Percentiles rank a stretch among this genome's conserved stretches.
Conservation (phyloP, 768 basidiomycete species). For the Neoboletus subvelutipes region DNA sequence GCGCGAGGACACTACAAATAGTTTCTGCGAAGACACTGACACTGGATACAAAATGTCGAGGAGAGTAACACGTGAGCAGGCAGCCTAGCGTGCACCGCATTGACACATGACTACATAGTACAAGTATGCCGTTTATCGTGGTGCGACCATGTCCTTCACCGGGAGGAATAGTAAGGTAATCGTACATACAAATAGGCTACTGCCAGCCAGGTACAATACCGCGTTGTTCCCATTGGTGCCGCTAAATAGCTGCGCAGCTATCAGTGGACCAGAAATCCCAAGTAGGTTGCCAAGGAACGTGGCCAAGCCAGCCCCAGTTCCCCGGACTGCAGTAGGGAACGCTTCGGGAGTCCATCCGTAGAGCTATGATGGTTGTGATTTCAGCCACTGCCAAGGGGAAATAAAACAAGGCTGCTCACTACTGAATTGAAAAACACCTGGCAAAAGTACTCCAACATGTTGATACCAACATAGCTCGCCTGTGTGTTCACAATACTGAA, state of each 20-base stretch:
- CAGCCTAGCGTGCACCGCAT: not conserved
- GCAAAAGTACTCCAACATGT: slow-evolving; percentile 10
- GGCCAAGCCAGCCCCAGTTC: slow-evolving; percentile 12
- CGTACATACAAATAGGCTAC: slow-evolving; percentile 11
- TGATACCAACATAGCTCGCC: slow-evolving; percentile 11
- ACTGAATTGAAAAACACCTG: slow-evolving; percentile 9
- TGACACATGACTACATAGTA: not conserved
- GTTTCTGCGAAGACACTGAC: no score
- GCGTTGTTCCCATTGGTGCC: slow-evolving; percentile 1
- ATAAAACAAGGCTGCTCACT: not conserved
- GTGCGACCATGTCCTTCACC: slow-evolving; percentile 13
- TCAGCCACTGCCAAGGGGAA: not conserved
- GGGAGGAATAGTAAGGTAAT: slow-evolving; percentile 8
- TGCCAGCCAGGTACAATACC: slow-evolving; percentile 14
- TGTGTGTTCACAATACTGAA: slow-evolving; percentile 12
- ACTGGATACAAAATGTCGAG: not conserved
- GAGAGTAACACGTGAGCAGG: not conserved
- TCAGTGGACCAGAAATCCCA: not conserved
- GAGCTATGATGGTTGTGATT: slow-evolving; percentile 1
- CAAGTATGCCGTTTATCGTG: not conserved
- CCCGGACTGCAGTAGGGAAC: slow-evolving; percentile 14
- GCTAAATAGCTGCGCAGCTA: slow-evolving; percentile 7
- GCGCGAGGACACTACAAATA: no score
- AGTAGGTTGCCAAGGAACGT: slow-evolving; percentile 2
- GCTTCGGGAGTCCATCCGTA: slow-evolving; percentile 19